Evolutionary conservation across 2,329 filamentous ascomycete genomes (phyloP).

Genomic region (Lithohypha guttulata): DNA sequence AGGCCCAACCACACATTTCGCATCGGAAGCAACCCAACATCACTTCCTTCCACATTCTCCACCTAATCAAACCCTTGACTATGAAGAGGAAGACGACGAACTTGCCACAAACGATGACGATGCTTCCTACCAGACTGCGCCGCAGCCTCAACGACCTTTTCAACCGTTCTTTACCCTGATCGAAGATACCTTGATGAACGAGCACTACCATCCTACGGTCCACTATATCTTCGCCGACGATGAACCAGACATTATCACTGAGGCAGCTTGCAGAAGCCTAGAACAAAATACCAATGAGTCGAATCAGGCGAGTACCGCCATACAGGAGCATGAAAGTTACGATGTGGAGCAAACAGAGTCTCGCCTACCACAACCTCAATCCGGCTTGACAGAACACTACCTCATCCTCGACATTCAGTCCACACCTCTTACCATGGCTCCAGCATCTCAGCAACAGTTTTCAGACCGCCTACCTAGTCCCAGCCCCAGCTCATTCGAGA

Average conservation of each 20-base stretch:
- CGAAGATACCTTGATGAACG: constrained; percentile 60
- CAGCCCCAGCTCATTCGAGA: constrained; percentile 13
- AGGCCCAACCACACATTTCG: constrained; percentile 7
- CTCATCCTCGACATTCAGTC: constrained; percentile 45
- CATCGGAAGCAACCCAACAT: constrained; percentile 6
- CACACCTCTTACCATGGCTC: constrained; percentile 3
- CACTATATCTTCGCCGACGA: constrained; percentile 94
- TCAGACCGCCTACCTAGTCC: constrained; percentile 15
- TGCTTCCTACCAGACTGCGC: constrained; percentile 16
- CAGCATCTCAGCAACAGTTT: constrained; percentile 2
- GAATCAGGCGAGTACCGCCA: constrained; percentile 12
- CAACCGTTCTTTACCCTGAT: constrained; percentile 78
- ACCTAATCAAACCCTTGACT: constrained; percentile 11
- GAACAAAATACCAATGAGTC: constrained; percentile 23
- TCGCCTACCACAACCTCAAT: constrained; percentile 37
- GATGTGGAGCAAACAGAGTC: constrained; percentile 17
- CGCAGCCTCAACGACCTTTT: constrained; percentile 45
- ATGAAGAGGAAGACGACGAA: constrained; percentile 14
- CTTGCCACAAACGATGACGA: constrained; percentile 11
- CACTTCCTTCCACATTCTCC: constrained; percentile 9
- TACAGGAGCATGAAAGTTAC: constrained; percentile 15
- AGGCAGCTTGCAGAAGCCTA: constrained; percentile 49
- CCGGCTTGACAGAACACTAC: constrained; percentile 44
- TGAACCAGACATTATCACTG: constrained; percentile 64
- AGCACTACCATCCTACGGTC: constrained; percentile 72